Conservation (phyloP, 2,329 filamentous ascomycete species). For the Ascochyta viciae-villosae region DNA sequence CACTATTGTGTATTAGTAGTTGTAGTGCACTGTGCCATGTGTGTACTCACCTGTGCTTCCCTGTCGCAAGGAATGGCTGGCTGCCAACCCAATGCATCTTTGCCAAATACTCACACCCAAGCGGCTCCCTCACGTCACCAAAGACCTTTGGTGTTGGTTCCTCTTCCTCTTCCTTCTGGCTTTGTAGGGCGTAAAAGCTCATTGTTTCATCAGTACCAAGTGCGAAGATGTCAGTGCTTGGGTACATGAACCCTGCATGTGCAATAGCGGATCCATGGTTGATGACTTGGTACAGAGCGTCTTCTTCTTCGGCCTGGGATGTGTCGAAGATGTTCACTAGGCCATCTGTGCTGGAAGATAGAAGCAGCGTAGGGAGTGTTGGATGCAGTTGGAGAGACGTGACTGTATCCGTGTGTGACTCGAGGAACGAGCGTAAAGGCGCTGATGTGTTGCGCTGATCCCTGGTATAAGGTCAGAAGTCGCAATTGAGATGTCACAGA, state of each 20-base stretch:
- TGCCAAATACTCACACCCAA: slow-evolving; percentile 77
- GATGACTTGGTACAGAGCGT: slow-evolving; percentile 77
- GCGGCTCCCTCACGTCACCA: slow-evolving; percentile 71
- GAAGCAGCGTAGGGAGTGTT: slow-evolving; percentile 64
- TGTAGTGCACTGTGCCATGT: too few relatives aligned
- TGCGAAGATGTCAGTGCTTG: slow-evolving; percentile 64
- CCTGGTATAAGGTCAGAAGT: slow-evolving; percentile 29
- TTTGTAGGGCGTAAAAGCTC: slow-evolving; percentile 73
- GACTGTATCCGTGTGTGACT: slow-evolving; percentile 64
- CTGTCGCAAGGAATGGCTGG: slow-evolving; percentile 68
- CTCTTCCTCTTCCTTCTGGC: slow-evolving; percentile 66
- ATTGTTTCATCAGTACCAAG: slow-evolving; percentile 81
- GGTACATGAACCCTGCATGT: slow-evolving; percentile 73
- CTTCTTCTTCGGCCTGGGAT: slow-evolving; percentile 70
- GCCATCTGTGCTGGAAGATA: slow-evolving; percentile 81
- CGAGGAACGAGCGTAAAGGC: slow-evolving; percentile 51
- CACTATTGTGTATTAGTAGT: slow-evolving; percentile 25
- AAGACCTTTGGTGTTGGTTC: slow-evolving; percentile 58
- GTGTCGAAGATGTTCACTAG: slow-evolving; percentile 80
- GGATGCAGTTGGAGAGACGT: slow-evolving; percentile 70
- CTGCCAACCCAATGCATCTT: slow-evolving; percentile 68
- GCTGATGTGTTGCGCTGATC: slow-evolving; percentile 51
- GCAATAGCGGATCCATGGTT: slow-evolving; percentile 80
- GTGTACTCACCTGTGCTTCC: slow-evolving; percentile 68
- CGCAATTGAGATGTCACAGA: neutral